phyloP scores from a whole-genome alignment of 2,329 filamentous ascomycete genomes.

The Aspergillus hortae region DNA sequence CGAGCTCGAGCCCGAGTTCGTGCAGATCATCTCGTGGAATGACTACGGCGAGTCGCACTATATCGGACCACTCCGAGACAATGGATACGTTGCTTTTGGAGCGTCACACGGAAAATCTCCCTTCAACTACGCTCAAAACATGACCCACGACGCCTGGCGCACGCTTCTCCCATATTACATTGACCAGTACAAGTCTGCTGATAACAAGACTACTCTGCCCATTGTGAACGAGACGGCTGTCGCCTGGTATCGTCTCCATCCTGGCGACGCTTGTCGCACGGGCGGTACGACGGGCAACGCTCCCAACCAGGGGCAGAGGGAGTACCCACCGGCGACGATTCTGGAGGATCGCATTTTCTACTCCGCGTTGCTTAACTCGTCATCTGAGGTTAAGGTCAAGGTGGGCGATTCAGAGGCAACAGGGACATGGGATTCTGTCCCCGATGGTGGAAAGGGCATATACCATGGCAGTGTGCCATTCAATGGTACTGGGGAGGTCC shows the following conservation, averaged over 20 bases:
- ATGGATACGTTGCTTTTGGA: constrained; percentile 37
- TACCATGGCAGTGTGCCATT: constrained; percentile 26
- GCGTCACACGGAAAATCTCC: constrained; percentile 34
- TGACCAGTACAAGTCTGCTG: constrained; percentile 30
- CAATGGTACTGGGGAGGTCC: constrained; percentile 1
- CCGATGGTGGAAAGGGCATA: constrained; percentile 25
- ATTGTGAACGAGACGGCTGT: constrained; percentile 19
- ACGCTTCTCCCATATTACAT: constrained; percentile 32
- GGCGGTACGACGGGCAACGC: constrained; percentile 27
- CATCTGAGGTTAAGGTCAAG: constrained; percentile 23
- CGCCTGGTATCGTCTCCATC: constrained; percentile 23
- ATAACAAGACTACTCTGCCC: constrained; percentile 13
- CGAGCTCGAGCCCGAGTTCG: constrained; percentile 48
- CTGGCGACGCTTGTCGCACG: constrained; percentile 12
- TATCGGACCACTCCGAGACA: constrained; percentile 47
- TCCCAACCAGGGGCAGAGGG: constrained; percentile 21
- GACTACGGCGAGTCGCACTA: constrained; percentile 61
- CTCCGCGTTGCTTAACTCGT: constrained; percentile 31
- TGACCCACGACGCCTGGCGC: constrained; percentile 29
- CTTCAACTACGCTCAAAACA: constrained; percentile 23
- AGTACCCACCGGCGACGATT: constrained; percentile 15
- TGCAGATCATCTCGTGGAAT: constrained; percentile 59
- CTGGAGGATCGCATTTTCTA: constrained; percentile 18
- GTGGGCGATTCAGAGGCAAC: constrained; percentile 21
- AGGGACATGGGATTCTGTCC: constrained; percentile 21